Conservation (phyloP, 345 rosid genomes). For the Orychophragmus violaceus region DNA sequence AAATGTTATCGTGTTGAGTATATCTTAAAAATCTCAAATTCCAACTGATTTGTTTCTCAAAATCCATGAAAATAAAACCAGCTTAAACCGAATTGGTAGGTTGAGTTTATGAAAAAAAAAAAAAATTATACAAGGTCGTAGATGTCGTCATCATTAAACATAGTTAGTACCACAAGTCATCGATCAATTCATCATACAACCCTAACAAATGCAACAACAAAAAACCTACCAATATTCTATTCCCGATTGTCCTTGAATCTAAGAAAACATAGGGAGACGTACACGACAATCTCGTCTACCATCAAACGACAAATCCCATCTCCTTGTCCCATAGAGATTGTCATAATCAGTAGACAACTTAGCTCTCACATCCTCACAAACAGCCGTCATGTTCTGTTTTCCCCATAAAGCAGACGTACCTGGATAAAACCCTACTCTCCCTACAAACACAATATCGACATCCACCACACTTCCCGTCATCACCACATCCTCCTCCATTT, state of each 20-base stretch:
- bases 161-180: neutral
- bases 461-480: neutral
- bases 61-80: no score
- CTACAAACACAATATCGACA: slow-evolving; percentile 4
- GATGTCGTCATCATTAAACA: no score
- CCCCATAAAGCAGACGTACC: slow-evolving; percentile 17
- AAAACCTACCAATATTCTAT: neutral
- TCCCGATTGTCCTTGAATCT: neutral
- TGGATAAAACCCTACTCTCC: slow-evolving; percentile 22
- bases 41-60: no score
- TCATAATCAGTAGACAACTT: slow-evolving; percentile 2
- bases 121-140: no score
- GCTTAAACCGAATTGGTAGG: no score
- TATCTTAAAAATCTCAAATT: no score
- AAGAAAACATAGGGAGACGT: slow-evolving; percentile 14
- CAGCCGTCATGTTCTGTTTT: slow-evolving; percentile 19
- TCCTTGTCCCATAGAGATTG: neutral
- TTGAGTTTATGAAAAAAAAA: no score
- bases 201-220: neutral
- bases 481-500: neutral
- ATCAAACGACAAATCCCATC: slow-evolving; percentile 9
- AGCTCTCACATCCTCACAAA: slow-evolving; percentile 15
- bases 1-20: no score
- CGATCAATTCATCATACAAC: neutral
- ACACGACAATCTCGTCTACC: slow-evolving; percentile 19